Evolutionary conservation across 2,329 filamentous ascomycete genomes (phyloP).

Genomic region (Trichoderma sp.): DNA sequence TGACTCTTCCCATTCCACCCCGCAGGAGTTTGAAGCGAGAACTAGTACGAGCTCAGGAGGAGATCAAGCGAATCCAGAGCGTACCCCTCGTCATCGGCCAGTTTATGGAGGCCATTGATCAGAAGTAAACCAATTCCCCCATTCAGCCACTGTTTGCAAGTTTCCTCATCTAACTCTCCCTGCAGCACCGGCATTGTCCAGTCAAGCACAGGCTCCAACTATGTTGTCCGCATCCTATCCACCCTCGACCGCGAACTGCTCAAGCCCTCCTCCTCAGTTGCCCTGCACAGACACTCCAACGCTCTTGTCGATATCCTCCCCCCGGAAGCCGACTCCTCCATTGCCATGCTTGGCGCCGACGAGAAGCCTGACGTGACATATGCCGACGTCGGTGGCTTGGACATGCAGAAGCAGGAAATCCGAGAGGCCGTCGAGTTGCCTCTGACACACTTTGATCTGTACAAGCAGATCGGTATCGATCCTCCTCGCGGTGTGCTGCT

Average conservation of each 20-base stretch:
- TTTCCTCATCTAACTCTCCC: not conserved
- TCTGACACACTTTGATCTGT: slow-evolving; percentile 95
- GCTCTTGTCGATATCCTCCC: slow-evolving; percentile 97
- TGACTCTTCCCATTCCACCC: slow-evolving; percentile 25
- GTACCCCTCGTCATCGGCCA: slow-evolving; percentile 97
- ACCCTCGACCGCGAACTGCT: slow-evolving; percentile 97
- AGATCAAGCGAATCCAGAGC: slow-evolving; percentile 99
- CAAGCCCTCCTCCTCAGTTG: slow-evolving; percentile 96
- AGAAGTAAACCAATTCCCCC: slow-evolving; percentile 64
- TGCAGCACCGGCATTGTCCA: slow-evolving; percentile 93
- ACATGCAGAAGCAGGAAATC: slow-evolving; percentile 99
- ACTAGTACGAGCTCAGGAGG: slow-evolving; percentile 93
- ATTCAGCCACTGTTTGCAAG: not conserved
- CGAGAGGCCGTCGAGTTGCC: slow-evolving; percentile 95
- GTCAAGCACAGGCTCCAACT: slow-evolving; percentile 97
- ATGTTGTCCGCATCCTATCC: slow-evolving; percentile 96
- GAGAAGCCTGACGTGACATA: slow-evolving; percentile 99
- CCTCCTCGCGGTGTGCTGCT: slow-evolving; percentile 93
- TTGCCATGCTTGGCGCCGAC: slow-evolving; percentile 93
- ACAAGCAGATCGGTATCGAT: slow-evolving; percentile 99
- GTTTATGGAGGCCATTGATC: slow-evolving; percentile 99
- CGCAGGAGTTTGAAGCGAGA: slow-evolving; percentile 89
- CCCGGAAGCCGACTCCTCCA: slow-evolving; percentile 97
- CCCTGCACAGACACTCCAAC: slow-evolving; percentile 96
- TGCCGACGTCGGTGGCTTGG: slow-evolving; percentile 92